phyloP scores from a whole-genome alignment of 345 rosid species.

The Acer negundo region DNA sequence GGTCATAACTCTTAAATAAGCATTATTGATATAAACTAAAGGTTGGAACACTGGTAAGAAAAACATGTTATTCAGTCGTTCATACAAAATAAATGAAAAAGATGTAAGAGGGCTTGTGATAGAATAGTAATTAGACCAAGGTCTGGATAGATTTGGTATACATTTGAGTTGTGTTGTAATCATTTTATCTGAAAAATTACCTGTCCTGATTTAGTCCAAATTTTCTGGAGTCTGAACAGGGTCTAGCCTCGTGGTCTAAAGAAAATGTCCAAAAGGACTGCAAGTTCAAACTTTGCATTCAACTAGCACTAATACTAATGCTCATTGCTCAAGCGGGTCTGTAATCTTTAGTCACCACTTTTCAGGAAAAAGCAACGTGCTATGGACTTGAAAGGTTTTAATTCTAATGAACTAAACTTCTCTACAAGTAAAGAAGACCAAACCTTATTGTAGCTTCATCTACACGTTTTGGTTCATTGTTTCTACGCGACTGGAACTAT shows the following conservation, averaged over 20 bases:
- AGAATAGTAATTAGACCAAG: background rate
- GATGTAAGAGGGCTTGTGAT: background rate
- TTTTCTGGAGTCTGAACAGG: background rate
- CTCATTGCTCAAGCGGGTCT: background rate
- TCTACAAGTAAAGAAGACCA: background rate
- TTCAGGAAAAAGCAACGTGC: background rate
- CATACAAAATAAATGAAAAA: too few relatives aligned
- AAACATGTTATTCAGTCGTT: too few relatives aligned
- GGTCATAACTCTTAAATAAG: background rate
- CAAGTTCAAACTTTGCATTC: background rate
- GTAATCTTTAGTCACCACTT: too few relatives aligned
- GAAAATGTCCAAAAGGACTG: background rate
- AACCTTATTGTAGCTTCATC: background rate
- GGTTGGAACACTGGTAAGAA: background rate
- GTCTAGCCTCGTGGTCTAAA: background rate
- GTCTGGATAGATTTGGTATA: background rate
- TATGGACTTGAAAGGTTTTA: background rate
- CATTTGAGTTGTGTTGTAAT: background rate
- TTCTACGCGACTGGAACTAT: constrained; percentile 21
- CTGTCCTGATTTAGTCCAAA: background rate
- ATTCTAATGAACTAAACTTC: background rate
- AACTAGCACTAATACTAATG: background rate
- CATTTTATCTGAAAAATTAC: background rate
- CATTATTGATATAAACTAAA: background rate
- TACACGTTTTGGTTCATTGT: background rate